Evolutionary conservation across 805 yeast genomes (phyloP), one percentile per base, ranked within the genome.

Genomic region (Monosporozyma solicola): DNA sequence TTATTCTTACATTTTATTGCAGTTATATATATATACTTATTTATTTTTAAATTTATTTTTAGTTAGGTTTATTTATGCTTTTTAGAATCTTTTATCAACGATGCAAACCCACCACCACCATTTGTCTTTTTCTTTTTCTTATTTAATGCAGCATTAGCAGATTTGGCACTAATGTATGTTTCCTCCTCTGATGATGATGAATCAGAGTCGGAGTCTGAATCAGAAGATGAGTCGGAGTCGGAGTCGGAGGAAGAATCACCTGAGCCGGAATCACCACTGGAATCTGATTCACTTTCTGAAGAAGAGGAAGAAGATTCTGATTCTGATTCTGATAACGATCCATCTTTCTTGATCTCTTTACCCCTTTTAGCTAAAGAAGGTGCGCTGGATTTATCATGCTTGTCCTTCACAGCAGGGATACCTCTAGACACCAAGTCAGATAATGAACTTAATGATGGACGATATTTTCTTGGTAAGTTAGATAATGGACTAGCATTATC

Each of bases 331-430:
- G 41, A 31, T 3, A 48, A 43, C 6, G 52, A 50, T 31, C 35
- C 37, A 13, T 43, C 47, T 22, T 24, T 29, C 32, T 49, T 49
- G 11, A 50, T 41, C 10, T 41, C 43, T 16, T 43, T 50, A 13
- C 48, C 43, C 27, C 48, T 50, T 4, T 27, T 44, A 7, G 48
- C 47, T 33, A 50, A 24, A 10, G 52, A 31, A 5, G 52, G 48
- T 5, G 43, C 24, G 10, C 39, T 2, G 15, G 16, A n/a, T 16
- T 52, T 45, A 5, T 8, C 22, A 27, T 35, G 55, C 22, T 72
- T 71, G 47, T 82, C 87, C 52, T 74, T 76, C 0, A 84, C 87
- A 22, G 80, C 86, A 1, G 90, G 90, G 11, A 84, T 75, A 3
- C 87, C 89, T 51, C 83, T 72, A n/a, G 76, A 73, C 4, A 77